phyloP scores from a whole-genome alignment of 495 filamentous ascomycete genomes.

The Aspergillus sclerotiicarbonarius region DNA sequence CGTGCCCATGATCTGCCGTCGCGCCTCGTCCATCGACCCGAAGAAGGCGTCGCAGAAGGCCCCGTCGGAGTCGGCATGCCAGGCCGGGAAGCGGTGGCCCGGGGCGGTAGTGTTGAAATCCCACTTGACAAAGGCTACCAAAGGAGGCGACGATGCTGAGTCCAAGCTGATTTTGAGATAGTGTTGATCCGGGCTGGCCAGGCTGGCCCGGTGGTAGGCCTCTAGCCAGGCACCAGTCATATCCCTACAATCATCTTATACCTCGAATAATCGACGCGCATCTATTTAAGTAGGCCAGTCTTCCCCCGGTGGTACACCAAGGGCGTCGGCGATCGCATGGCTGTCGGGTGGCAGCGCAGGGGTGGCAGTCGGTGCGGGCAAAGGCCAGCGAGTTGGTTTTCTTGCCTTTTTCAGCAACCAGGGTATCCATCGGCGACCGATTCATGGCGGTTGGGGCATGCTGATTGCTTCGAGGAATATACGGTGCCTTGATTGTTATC shows the following conservation, averaged over 20 bases:
- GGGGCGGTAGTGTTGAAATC: slow-evolving; percentile 11
- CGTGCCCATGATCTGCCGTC: slow-evolving; percentile 9
- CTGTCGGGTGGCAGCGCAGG: too few species aligned
- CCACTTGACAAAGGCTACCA: slow-evolving; percentile 27
- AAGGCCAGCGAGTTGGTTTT: too few species aligned
- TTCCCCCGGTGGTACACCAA: too few species aligned
- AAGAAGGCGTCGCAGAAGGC: slow-evolving; percentile 15
- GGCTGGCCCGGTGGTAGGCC: slow-evolving; percentile 15
- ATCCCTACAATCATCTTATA: too few species aligned
- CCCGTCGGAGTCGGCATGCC: slow-evolving; percentile 15
- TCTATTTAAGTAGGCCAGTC: too few species aligned
- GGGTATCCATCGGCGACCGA: too few species aligned
- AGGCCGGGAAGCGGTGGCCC: slow-evolving; percentile 14
- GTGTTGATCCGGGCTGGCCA: slow-evolving; percentile 16
- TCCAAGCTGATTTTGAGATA: slow-evolving; percentile 21
- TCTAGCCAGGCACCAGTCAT: slow-evolving; percentile 25
- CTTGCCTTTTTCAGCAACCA: too few species aligned
- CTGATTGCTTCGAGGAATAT: slow-evolving; percentile 20
- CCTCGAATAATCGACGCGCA: too few species aligned
- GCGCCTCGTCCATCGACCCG: slow-evolving; percentile 4
- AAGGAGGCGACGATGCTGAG: background rate
- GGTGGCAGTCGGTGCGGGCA: too few species aligned
- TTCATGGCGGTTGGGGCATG: too few species aligned
- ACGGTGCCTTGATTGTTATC: slow-evolving; percentile 19
- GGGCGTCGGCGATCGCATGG: too few species aligned